These are phyloP conservation scores for Patellifolia procumbens DNA, from an alignment of 179 eudicot species.

Conservation along the genomic window DNA sequence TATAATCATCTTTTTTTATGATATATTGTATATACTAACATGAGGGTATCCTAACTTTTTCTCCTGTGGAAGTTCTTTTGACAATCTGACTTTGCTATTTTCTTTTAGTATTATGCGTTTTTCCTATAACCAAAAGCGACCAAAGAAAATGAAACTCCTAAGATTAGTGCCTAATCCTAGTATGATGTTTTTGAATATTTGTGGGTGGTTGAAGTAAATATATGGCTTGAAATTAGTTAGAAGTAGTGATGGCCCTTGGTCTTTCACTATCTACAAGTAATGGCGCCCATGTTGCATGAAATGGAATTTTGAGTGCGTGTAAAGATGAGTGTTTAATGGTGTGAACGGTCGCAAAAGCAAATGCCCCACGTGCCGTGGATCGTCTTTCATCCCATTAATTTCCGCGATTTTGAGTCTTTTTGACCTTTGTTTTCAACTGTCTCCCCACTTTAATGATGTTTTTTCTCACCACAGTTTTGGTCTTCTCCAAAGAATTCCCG, in stretches of 20 bases:
- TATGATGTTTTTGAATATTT: too few relatives aligned
- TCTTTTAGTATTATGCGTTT: too few relatives aligned
- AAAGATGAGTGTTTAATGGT: not conserved
- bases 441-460: not conserved
- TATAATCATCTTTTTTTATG: too few relatives aligned
- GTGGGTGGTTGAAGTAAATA: too few relatives aligned
- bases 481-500: not conserved
- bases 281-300: not conserved
- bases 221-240: too few relatives aligned
- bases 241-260: not conserved
- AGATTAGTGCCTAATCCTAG: too few relatives aligned
- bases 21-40: too few relatives aligned
- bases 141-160: too few relatives aligned
- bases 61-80: too few relatives aligned
- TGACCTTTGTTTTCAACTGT: slow-evolving; percentile 6
- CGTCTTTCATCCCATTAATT: not conserved
- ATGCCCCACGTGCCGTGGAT: not conserved
- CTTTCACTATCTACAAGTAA: not conserved
- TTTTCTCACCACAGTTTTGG: not conserved
- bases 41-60: too few relatives aligned
- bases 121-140: too few relatives aligned
- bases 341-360: not conserved
- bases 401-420: not conserved
- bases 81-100: too few relatives aligned
- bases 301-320: not conserved